phyloP scores from a whole-genome alignment of 441 rosid species.

The Arabidopsis hybrid region DNA sequence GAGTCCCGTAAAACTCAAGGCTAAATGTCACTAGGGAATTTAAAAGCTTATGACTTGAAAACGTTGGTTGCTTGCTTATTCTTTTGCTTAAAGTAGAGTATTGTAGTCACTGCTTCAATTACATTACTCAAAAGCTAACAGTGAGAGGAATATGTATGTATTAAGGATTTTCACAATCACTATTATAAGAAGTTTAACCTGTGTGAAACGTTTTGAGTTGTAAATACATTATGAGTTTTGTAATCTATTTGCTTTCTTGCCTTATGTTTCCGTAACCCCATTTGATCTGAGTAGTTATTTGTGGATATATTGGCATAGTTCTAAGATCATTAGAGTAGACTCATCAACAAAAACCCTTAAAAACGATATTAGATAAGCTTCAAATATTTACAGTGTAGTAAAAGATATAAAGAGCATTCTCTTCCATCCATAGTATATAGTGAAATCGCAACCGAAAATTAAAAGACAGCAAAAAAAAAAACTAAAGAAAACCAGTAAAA shows the following conservation, averaged over 20 bases:
- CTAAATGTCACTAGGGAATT: not conserved
- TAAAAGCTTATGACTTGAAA: not conserved
- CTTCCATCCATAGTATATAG: conserved; percentile 49
- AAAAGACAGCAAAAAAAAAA: conserved; percentile 31
- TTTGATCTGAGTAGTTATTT: not conserved
- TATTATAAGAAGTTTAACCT: not conserved
- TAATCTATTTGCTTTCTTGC: too few relatives aligned
- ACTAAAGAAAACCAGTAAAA: conserved; percentile 48
- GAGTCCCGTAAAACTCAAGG: not conserved
- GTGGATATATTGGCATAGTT: too few relatives aligned
- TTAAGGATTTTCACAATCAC: not conserved
- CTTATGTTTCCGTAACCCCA: not conserved
- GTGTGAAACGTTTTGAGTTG: not conserved
- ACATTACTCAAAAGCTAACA: not conserved
- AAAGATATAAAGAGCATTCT: conserved; percentile 54
- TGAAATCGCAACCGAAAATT: conserved; percentile 34
- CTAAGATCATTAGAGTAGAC: not conserved
- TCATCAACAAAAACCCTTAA: conserved; percentile 51
- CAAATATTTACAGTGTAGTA: conserved; percentile 86
- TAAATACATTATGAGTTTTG: not conserved
- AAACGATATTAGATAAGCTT: conserved; percentile 45
- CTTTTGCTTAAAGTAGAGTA: not conserved
- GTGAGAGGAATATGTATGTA: not conserved
- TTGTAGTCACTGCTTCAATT: not conserved
- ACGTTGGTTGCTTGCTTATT: not conserved